phyloP scores from a whole-genome alignment of 139 green algal species.

The Spirogloea muscicola region DNA sequence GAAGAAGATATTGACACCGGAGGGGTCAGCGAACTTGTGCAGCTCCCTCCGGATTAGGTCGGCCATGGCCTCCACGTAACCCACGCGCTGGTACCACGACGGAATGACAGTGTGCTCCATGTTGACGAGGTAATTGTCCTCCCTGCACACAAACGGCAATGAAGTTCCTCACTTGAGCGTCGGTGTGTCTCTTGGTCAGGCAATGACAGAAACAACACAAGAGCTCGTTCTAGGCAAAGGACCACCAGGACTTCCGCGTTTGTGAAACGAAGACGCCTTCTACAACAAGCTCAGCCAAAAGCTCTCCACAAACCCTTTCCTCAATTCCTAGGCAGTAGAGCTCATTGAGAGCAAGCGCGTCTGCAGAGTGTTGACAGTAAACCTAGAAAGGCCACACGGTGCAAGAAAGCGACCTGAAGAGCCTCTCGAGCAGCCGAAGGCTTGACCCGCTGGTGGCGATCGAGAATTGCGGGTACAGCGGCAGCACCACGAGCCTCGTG shows the following conservation, averaged over 20 bases:
- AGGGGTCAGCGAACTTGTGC: conserved; percentile 18
- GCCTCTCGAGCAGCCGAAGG: conserved; percentile 83
- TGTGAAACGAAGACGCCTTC: no score
- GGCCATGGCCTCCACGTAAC: conserved; percentile 90
- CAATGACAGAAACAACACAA: no score
- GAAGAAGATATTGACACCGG: conserved; percentile 87
- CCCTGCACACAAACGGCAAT: conserved; percentile 15
- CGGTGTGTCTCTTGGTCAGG: no score
- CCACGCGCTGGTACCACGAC: conserved; percentile 68
- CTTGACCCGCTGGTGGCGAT: conserved; percentile 89
- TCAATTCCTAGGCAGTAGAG: no score
- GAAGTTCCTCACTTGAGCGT: no score
- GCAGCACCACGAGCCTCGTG: conserved; percentile 82
- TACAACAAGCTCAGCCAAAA: no score
- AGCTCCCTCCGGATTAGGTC: conserved; percentile 75
- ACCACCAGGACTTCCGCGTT: no score
- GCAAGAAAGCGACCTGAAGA: no score
- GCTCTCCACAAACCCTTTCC: no score
- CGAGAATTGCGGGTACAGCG: conserved; percentile 94
- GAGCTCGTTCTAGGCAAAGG: no score
- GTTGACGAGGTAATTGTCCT: conserved; percentile 51
- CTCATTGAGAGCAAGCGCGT: no score
- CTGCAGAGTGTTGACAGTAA: neutral
- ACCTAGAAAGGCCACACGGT: no score
- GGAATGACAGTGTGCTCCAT: conserved; percentile 84